Evolutionary conservation across 345 rosid species (phyloP).

Genomic region (Euphorbia pulcherrima): DNA sequence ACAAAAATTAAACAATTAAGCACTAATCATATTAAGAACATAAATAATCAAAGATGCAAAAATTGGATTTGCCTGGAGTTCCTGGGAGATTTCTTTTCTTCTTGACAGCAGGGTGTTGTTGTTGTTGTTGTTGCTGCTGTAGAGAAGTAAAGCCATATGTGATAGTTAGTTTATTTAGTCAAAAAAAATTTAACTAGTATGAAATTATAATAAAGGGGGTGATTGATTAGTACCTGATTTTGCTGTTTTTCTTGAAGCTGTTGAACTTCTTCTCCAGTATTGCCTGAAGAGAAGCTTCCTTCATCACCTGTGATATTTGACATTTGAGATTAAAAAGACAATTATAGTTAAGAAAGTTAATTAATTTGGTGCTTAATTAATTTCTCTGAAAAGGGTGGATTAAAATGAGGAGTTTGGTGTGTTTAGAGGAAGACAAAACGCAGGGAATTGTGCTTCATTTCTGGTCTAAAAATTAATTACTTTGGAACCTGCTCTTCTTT

Average conservation of each 20-base stretch:
- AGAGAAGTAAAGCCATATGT: background rate
- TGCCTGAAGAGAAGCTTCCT: slow-evolving; percentile 67
- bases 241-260: slow-evolving; percentile 34
- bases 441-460: slow-evolving; percentile 36
- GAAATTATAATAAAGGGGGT: slow-evolving; percentile 15
- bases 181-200: slow-evolving; percentile 7
- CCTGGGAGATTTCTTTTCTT: slow-evolving; percentile 71
- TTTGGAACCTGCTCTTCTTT: slow-evolving; percentile 44
- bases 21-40: too few species aligned
- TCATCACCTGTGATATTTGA: slow-evolving; percentile 60
- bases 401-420: slow-evolving; percentile 34
- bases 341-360: too few species aligned
- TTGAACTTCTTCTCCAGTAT: slow-evolving; percentile 48
- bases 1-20: too few species aligned
- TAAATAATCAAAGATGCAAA: background rate
- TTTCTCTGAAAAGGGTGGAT: slow-evolving; percentile 18
- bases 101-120: slow-evolving; percentile 42
- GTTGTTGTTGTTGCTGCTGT: slow-evolving; percentile 35
- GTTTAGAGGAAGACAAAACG: slow-evolving; percentile 37
- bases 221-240: slow-evolving; percentile 10
- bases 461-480: slow-evolving; percentile 18
- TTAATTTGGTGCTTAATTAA: slow-evolving; percentile 5
- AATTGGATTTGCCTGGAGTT: slow-evolving; percentile 57
- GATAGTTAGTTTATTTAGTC: slow-evolving; percentile 20
- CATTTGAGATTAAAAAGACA: slow-evolving; percentile 28